Conservation (phyloP, 768 basidiomycete genomes). For the Naganishia vaughanmartiniae region DNA sequence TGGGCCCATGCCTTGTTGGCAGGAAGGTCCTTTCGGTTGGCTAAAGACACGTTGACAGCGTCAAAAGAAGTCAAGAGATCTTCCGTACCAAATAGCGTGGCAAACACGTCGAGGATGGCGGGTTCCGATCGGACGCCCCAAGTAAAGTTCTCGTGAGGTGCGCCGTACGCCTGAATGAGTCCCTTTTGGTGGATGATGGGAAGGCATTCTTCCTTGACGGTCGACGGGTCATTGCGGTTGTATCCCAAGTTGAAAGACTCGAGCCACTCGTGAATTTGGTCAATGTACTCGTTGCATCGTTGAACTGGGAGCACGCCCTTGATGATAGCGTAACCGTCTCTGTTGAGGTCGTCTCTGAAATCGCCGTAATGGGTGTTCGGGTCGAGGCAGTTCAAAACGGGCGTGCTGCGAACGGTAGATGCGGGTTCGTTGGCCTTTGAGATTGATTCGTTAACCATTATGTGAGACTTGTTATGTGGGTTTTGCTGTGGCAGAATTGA, state of each 20-base stretch:
- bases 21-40: slow-evolving; percentile 18
- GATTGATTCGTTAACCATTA: slow-evolving; percentile 16
- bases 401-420: slow-evolving; percentile 10
- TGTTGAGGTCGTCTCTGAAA: slow-evolving; percentile 19
- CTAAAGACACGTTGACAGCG: slow-evolving; percentile 19
- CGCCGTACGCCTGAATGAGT: slow-evolving; percentile 14
- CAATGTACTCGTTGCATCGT: slow-evolving; percentile 15
- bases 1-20: slow-evolving; percentile 26
- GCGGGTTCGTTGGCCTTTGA: slow-evolving; percentile 10
- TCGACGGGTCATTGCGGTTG: slow-evolving; percentile 21
- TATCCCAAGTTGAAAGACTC: slow-evolving; percentile 28
- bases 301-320: slow-evolving; percentile 15
- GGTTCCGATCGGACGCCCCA: slow-evolving; percentile 32
- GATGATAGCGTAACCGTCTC: slow-evolving; percentile 21
- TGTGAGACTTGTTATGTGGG: not conserved
- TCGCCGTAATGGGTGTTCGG: slow-evolving; percentile 23
- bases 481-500: not conserved
- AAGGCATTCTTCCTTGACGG: slow-evolving; percentile 17
- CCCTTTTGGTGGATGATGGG: slow-evolving; percentile 27
- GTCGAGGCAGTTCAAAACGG: slow-evolving; percentile 20
- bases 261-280: slow-evolving; percentile 23
- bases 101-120: slow-evolving; percentile 42
- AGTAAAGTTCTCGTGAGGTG: slow-evolving; percentile 24
- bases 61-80: slow-evolving; percentile 45
- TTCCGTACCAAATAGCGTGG: slow-evolving; percentile 45